These are phyloP conservation scores for Taphrina populina DNA, from an alignment of 1,139 yeast genomes.

Conservation along the genomic window DNA sequence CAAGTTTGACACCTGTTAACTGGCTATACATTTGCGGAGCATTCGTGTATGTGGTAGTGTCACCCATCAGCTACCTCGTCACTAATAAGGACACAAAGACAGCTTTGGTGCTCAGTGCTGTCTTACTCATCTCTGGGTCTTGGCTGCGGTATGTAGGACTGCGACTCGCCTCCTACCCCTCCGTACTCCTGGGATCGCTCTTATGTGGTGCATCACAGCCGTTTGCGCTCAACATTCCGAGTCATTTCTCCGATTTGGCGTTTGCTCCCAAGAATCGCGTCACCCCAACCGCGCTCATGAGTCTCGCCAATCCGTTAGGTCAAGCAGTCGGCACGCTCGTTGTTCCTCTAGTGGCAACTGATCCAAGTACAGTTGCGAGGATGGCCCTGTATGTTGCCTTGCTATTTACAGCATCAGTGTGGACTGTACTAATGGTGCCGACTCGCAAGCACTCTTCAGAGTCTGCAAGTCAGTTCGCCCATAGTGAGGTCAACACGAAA, in stretches of 20 bases:
- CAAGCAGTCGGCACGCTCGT: constrained; percentile 48
- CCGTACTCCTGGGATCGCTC: constrained; percentile 46
- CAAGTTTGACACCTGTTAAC: constrained; percentile 44
- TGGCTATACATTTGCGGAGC: constrained; percentile 46
- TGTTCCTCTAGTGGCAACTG: constrained; percentile 45
- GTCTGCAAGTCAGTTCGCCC: constrained; percentile 35
- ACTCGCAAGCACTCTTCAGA: constrained; percentile 1
- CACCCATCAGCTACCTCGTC: constrained; percentile 40
- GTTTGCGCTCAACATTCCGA: constrained; percentile 45
- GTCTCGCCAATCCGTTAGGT: constrained; percentile 47
- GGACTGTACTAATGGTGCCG: constrained; percentile 10
- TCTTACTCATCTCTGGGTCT: constrained; percentile 43
- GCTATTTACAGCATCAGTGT: constrained; percentile 38
- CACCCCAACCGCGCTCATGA: constrained; percentile 46
- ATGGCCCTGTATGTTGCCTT: constrained; percentile 43
- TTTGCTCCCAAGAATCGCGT: constrained; percentile 44
- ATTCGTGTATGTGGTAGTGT: constrained; percentile 43
- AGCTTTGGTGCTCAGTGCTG: constrained; percentile 42
- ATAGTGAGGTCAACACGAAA: constrained; percentile 43
- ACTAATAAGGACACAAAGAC: constrained; percentile 30
- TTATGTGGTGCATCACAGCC: constrained; percentile 47
- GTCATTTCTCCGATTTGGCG: constrained; percentile 46
- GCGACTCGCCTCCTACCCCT: constrained; percentile 39
- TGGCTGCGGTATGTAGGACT: constrained; percentile 29
- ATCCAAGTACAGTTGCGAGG: constrained; percentile 36